Base-by-base conservation (phyloP, 257 asterid genomes). In the Echium plantagineum region DNA sequence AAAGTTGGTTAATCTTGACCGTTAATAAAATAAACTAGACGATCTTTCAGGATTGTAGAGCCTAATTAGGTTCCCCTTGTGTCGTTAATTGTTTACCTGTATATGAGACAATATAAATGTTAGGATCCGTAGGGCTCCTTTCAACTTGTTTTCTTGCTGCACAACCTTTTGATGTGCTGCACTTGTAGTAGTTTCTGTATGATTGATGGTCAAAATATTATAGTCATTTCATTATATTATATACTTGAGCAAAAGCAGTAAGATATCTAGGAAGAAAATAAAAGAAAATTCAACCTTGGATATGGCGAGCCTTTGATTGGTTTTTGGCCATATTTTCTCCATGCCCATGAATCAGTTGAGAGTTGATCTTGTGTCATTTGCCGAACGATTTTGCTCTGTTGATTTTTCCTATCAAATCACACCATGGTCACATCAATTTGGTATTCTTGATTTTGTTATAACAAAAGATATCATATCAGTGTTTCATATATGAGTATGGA, bases 271-370 rank as follows among this genome's bases (percentile, higher is more conserved):
- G 17, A 24, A n/a, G 5, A 30, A 28, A 61, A 35, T 8, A 3
- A 31, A 1, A 18, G 51, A 61, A 58, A 5, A 35, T 58, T 15
- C 52, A 77, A 89, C 94, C 94, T 86, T 7, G 90, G 94, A 78
- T 69, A 77, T 24, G 81, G 85, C 21, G 94, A 81, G 10, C 95
- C 95, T 71, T 85, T 89, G 15, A 89, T 89, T 19, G 94, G 90
- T 62, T 89, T 89, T 38, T 86, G 94, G 10, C 95, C 94, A 38
- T 86, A 89, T 59, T 89, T 89, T 4, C 91, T 58, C 94, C 95
- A 89, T 38, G 89, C 84, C 93, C 94, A 82, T 47, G 79, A 77
- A 78, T 82, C 94, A 55, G 77, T 77, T 0, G 82, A 71, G 69
- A 86, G 80, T 72, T 86, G 87, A 22, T 80, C 97, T 19, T 80